Evolutionary conservation across 78 protist species (phyloP), one percentile per base, ranked within the genome.

Genomic region (Guillardia theta): DNA sequence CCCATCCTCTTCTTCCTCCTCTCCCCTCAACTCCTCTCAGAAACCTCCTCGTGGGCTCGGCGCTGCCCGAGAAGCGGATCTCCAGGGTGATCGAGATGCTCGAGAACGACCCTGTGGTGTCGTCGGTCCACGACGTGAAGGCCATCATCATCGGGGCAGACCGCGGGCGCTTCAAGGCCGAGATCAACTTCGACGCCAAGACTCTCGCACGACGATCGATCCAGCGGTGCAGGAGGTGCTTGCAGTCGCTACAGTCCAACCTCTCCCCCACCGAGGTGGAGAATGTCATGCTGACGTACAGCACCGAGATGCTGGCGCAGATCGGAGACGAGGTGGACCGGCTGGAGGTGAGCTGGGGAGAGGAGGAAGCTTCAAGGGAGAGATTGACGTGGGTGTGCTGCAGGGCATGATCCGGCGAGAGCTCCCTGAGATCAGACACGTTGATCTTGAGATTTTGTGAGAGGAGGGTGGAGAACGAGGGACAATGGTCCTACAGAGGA

Each of bases 321-420:
- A 18, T 78, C n/a, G 90, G 90, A 45, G 90, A 78, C 78, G 96
- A 95, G 76, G 96, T 95, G 58, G 96, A 95, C 44, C 30, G 96
- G 50, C n/a, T n/a, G n/a, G n/a, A n/a, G n/a, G n/a, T n/a, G n/a
- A n/a, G n/a, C n/a, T n/a, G n/a, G n/a, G n/a, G n/a, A n/a, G n/a
- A n/a, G n/a, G n/a, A n/a, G n/a, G n/a, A n/a, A n/a, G n/a, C n/a
- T n/a, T n/a, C n/a, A n/a, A n/a, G n/a, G n/a, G n/a, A n/a, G n/a
- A n/a, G n/a, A n/a, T n/a, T n/a, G n/a, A n/a, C n/a, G n/a, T n/a
- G n/a, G n/a, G n/a, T n/a, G 27, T 24, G 46, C 64, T 95, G 33
- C 95, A 95, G 88, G 46, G 47, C 50, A 45, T 41, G 4, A 93
- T 95, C 45, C 93, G 90, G 18, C 10, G 24, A 12, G 90, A 78